Evolutionary conservation across 768 basidiomycete genomes (phyloP).

Genomic region (Serendipita sp.): DNA sequence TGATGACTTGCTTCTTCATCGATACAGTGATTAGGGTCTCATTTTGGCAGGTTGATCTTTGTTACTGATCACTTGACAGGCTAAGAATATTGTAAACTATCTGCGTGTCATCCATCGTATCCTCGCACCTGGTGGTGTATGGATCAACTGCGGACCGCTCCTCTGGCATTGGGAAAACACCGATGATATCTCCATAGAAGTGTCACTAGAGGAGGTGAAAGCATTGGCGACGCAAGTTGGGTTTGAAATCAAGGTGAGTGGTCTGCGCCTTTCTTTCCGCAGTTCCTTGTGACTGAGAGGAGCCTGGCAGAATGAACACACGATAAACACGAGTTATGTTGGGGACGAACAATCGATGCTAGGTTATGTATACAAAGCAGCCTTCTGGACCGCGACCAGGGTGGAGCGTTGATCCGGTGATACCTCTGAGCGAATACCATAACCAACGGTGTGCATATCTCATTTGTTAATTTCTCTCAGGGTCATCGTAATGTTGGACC

Average conservation of each 20-base stretch:
- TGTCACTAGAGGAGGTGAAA: constrained; percentile 83
- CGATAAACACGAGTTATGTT: constrained; percentile 73
- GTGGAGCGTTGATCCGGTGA: neutral
- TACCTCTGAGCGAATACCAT: neutral
- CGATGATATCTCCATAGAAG: constrained; percentile 69
- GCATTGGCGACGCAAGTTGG: constrained; percentile 53
- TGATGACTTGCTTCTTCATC: constrained; percentile 93
- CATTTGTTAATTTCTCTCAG: too few relatives aligned
- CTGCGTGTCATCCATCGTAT: constrained; percentile 72
- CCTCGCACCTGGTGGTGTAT: constrained; percentile 71
- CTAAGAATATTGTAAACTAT: constrained; percentile 84
- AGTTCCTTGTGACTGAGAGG: constrained; percentile 13
- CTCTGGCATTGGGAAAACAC: constrained; percentile 97
- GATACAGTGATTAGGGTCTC: constrained; percentile 50
- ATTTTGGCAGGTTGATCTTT: neutral
- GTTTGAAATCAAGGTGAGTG: constrained; percentile 61
- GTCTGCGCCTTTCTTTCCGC: neutral
- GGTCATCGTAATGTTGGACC: too few relatives aligned
- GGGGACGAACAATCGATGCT: constrained; percentile 70
- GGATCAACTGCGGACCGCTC: constrained; percentile 90
- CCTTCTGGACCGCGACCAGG: constrained; percentile 68
- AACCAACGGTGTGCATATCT: neutral
- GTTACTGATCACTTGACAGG: constrained; percentile 27
- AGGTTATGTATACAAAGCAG: constrained; percentile 65
- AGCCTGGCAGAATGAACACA: constrained; percentile 50